phyloP scores from a whole-genome alignment of 2,329 filamentous ascomycete species.

The Colletotrichum musicola region DNA sequence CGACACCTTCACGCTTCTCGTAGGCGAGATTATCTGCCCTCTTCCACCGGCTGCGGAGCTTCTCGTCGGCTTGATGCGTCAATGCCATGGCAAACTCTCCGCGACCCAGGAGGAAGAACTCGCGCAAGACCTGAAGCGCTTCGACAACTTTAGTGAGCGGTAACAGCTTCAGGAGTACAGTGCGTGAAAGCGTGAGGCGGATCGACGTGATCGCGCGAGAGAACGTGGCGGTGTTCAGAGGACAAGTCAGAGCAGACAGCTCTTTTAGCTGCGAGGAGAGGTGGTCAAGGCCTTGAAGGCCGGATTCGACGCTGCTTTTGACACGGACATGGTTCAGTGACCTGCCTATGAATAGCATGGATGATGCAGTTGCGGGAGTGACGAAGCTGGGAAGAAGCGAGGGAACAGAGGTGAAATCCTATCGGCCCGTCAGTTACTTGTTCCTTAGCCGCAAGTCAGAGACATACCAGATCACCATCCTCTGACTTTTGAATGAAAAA shows the following conservation, averaged over 20 bases:
- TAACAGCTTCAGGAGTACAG: conserved; percentile 84
- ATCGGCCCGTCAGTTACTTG: conserved; percentile 27
- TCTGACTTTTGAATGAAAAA: conserved; percentile 80
- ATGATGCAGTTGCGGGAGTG: conserved; percentile 77
- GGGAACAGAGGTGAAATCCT: conserved; percentile 71
- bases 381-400: conserved; percentile 84
- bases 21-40: conserved; percentile 70
- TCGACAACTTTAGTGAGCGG: conserved; percentile 83
- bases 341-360: conserved; percentile 91
- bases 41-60: conserved; percentile 79
- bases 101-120: conserved; percentile 88
- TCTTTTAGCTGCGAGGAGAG: conserved; percentile 77
- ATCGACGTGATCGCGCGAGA: conserved; percentile 81
- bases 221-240: conserved; percentile 79
- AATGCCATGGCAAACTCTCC: conserved; percentile 93
- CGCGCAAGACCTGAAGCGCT: conserved; percentile 80
- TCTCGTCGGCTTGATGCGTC: conserved; percentile 86
- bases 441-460: background rate
- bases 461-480: conserved; percentile 55
- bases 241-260: conserved; percentile 77
- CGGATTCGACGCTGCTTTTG: conserved; percentile 59
- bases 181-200: conserved; percentile 84
- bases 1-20: conserved; percentile 70
- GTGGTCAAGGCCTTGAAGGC: conserved; percentile 67
- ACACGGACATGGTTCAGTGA: conserved; percentile 86